Evolutionary conservation across 352 stramenopile species (phyloP).

Genomic region (Peronosclerospora sorghi): DNA sequence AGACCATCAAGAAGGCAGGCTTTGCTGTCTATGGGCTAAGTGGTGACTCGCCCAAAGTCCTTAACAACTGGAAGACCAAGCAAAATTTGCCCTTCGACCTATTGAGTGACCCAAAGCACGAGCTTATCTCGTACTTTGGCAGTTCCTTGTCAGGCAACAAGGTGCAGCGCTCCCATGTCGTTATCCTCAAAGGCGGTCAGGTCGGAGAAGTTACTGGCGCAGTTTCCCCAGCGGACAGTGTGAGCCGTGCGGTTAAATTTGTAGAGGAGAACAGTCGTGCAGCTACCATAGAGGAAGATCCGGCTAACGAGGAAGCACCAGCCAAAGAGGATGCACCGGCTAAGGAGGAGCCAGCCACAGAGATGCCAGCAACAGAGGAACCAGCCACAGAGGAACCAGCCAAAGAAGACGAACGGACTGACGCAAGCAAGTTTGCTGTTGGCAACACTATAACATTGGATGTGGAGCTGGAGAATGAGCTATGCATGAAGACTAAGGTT

Average conservation of each 20-base stretch:
- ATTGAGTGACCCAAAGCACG: conserved; percentile 67
- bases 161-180: conserved; percentile 76
- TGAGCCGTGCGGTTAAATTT: conserved; percentile 62
- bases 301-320: conserved; percentile 9
- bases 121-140: conserved; percentile 82
- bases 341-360: conserved; percentile 3
- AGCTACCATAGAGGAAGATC: conserved; percentile 8
- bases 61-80: conserved; percentile 75
- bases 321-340: conserved; percentile 6
- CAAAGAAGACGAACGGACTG: conserved; percentile 10
- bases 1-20: conserved; percentile 69
- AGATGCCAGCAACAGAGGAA: conserved; percentile 4
- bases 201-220: conserved; percentile 73
- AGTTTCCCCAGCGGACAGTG: conserved; percentile 63
- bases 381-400: conserved; percentile 23
- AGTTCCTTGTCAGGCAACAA: conserved; percentile 69
- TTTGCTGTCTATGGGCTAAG: conserved; percentile 77
- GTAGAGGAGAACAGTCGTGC: conserved; percentile 33
- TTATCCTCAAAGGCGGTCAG: conserved; percentile 69
- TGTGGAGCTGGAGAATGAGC: conserved; percentile 57
- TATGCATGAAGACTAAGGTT: conserved; percentile 41
- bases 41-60: conserved; percentile 55
- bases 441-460: conserved; percentile 44
- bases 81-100: conserved; percentile 70
- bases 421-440: conserved; percentile 21